Evolutionary conservation across 108 stramenopile species (phyloP).

Genomic region (Fragilariopsis cylindrus): DNA sequence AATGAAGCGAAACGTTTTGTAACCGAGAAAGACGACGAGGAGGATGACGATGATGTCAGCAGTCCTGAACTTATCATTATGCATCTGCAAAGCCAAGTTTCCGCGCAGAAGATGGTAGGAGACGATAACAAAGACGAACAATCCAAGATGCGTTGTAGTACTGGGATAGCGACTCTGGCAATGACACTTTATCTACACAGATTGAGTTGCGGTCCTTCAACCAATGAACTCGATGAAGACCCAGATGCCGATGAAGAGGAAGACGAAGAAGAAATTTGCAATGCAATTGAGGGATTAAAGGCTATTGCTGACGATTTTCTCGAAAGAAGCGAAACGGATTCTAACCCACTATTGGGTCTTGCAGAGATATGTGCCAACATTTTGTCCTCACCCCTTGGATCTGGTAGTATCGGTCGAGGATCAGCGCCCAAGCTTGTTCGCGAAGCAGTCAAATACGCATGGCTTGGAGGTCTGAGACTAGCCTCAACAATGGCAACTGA

Average conservation of each 20-base stretch:
- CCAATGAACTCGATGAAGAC: conserved; percentile 40
- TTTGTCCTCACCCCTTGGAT: conserved; percentile 67
- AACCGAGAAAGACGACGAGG: not conserved
- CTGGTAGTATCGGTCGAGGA: conserved; percentile 55
- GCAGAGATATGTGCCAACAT: conserved; percentile 67
- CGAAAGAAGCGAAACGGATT: conserved; percentile 17
- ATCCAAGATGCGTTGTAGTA: conserved; percentile 49
- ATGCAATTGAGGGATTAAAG: conserved; percentile 55
- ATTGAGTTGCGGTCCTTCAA: conserved; percentile 47
- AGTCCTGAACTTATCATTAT: conserved; percentile 32
- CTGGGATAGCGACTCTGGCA: conserved; percentile 41
- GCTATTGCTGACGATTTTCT: conserved; percentile 41
- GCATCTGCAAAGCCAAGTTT: conserved; percentile 36
- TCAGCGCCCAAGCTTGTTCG: conserved; percentile 72
- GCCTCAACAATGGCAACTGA: conserved; percentile 29
- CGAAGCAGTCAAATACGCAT: conserved; percentile 68
- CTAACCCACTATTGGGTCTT: conserved; percentile 58
- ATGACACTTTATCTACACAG: conserved; percentile 62
- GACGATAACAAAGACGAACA: conserved; percentile 20
- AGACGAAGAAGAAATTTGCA: conserved; percentile 58
- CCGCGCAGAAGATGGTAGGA: conserved; percentile 15
- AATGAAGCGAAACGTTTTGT: conserved; percentile 49
- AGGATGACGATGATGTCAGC: conserved; percentile 29
- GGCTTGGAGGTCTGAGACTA: conserved; percentile 58
- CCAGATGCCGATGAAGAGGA: conserved; percentile 69